phyloP scores from a whole-genome alignment of 768 basidiomycete genomes.

The Boletus subparvulus region DNA sequence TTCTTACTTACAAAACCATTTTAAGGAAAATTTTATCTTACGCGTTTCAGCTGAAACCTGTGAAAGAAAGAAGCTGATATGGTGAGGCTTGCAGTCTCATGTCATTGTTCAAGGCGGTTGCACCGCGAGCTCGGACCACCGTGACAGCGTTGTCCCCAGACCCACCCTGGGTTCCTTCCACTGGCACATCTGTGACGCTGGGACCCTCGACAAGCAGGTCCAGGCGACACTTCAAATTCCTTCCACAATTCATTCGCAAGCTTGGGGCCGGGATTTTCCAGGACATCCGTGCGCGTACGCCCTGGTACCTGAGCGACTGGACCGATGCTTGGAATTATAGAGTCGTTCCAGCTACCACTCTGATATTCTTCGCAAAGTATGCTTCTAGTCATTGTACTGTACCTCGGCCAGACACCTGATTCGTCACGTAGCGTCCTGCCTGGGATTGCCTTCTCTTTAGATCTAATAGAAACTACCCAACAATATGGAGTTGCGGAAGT shows the following conservation, averaged over 20 bases:
- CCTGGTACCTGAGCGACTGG: conserved; percentile 89
- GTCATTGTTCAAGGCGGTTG: background rate
- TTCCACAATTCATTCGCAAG: conserved; percentile 22
- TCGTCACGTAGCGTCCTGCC: conserved; percentile 63
- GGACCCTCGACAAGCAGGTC: background rate
- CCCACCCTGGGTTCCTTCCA: background rate
- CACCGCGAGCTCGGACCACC: background rate
- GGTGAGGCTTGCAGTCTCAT: background rate
- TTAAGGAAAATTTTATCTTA: too few species aligned
- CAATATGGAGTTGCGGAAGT: conserved; percentile 91
- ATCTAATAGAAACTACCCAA: conserved; percentile 86
- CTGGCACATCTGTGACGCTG: conserved; percentile 3
- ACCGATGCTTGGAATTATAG: conserved; percentile 90
- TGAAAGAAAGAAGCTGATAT: too few species aligned
- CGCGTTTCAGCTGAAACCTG: too few species aligned
- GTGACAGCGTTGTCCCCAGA: background rate
- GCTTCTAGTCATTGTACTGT: conserved; percentile 21
- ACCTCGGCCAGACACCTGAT: background rate
- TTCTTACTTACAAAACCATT: too few species aligned
- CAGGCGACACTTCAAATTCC: background rate
- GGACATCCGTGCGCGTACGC: conserved; percentile 69
- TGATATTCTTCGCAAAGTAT: conserved; percentile 85
- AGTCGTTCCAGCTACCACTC: conserved; percentile 80
- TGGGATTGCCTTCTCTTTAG: conserved; percentile 88
- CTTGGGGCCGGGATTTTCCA: conserved; percentile 62